A percentile compares a stretch with the other conserved stretches of the same genome.
Conservation (phyloP, 2,329 filamentous ascomycete genomes). For the Plenodomus lindquistii region DNA sequence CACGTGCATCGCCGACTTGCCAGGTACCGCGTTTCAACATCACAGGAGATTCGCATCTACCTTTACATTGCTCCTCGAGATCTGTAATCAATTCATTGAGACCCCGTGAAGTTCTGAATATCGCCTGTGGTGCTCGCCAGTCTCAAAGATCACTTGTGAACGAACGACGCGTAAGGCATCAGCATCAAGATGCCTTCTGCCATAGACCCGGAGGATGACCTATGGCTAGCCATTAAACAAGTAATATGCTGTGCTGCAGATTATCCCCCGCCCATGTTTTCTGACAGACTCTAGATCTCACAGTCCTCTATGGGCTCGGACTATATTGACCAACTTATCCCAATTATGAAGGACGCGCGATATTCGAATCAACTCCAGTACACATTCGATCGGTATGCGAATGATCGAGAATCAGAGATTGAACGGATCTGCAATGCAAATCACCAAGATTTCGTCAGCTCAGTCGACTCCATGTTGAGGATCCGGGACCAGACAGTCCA, state of each 20-base stretch:
- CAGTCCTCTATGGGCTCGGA: slow-evolving; percentile 89
- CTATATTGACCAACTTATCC: slow-evolving; percentile 94
- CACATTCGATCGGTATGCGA: slow-evolving; percentile 78
- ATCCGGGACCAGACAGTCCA: slow-evolving; percentile 89
- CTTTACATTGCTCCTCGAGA: neutral
- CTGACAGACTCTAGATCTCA: slow-evolving; percentile 69
- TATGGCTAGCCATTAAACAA: slow-evolving; percentile 55
- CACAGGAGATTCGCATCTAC: neutral
- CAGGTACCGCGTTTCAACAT: slow-evolving; percentile 24
- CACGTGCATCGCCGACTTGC: slow-evolving; percentile 7
- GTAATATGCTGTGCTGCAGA: slow-evolving; percentile 31
- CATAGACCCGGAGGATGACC: slow-evolving; percentile 53
- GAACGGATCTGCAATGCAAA: slow-evolving; percentile 93
- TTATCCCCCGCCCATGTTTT: neutral
- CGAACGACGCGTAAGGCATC: slow-evolving; percentile 8
- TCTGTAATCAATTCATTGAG: neutral
- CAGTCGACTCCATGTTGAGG: slow-evolving; percentile 89
- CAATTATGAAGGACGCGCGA: slow-evolving; percentile 88
- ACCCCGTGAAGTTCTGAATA: neutral
- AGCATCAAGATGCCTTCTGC: slow-evolving; percentile 37
- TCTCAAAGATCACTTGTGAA: neutral
- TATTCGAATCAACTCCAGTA: slow-evolving; percentile 76
- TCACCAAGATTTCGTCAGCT: slow-evolving; percentile 93
- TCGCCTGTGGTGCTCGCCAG: neutral
- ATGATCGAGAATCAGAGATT: slow-evolving; percentile 86